Base-by-base conservation (phyloP, 805 yeast species). In the Candida pseudoglaebosa region DNA sequence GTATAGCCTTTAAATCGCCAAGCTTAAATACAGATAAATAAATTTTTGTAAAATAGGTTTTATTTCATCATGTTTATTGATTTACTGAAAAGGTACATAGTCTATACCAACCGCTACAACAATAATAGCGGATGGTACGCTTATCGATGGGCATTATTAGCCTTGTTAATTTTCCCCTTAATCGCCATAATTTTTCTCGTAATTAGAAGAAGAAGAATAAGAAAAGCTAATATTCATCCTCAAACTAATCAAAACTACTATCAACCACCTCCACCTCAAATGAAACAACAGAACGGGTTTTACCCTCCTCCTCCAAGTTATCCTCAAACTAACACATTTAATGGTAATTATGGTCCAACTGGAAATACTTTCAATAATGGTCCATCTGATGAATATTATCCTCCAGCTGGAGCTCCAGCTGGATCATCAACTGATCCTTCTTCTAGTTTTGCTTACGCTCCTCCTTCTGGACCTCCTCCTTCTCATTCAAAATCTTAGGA, bases 141-240 rank as follows among this genome's bases (percentile, higher is more conserved):
- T 21, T 32, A 32, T 13, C 5, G 35, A 32, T 32, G 24, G 24
- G 35, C 35, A 10, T 12, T 32, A 9, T 21, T 32, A 5, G 35
- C 35, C 13, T 21, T 32, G 9, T 21, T 32, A 9, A 7, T 32
- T 17, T 4, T 32, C 5, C 35, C 35, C 5, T 5, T 32, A 7
- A 5, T 19, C 4, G 9, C 15, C 8, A 10, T 19, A 4, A 12
- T 32, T n/a, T 8, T 32, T 20, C 4, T 32, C 8, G 7, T 32
- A 7, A 7, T 32, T 7, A 32, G 35, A 14, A 10, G 35, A 20
- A 17, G 24, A 19, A 18, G 35, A 19, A 9, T 8, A 13, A 13
- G 9, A 6, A 5, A 8, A n/a, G 35, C 15, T n/a, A 16, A 22
- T 10, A 14, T 32, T n/a, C 19, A 32, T 13, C n/a, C 8, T n/a